Conservation (phyloP, 352 stramenopile species). For the Phytopythium kandeliae region DNA sequence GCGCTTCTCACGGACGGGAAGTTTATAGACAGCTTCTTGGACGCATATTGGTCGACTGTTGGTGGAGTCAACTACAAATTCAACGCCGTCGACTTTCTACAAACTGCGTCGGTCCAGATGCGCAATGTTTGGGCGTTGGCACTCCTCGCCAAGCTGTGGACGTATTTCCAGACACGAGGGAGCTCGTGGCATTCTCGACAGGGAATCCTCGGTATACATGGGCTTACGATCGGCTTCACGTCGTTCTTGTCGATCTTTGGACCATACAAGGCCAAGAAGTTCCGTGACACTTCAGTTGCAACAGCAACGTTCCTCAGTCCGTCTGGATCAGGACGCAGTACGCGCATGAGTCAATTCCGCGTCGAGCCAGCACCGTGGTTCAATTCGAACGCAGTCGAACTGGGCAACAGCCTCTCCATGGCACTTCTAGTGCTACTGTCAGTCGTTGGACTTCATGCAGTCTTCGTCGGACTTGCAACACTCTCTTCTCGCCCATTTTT, state of each 20-base stretch:
- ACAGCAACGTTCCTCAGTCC: not conserved
- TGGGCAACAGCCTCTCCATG: conserved; percentile 13
- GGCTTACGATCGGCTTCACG: conserved; percentile 29
- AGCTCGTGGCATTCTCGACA: conserved; percentile 5
- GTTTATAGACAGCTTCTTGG: conserved; percentile 29
- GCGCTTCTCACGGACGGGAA: conserved; percentile 36
- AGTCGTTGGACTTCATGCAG: conserved; percentile 3
- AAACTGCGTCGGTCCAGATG: conserved; percentile 34
- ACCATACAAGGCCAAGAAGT: conserved; percentile 13
- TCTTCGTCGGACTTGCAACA: not conserved
- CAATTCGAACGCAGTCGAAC: not conserved
- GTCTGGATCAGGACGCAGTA: not conserved
- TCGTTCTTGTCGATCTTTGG: conserved; percentile 32
- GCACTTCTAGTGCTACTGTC: conserved; percentile 6
- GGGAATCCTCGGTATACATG: conserved; percentile 20
- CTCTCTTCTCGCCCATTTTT: not conserved
- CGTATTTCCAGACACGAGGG: conserved; percentile 8
- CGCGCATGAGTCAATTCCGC: not conserved
- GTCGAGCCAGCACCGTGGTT: not conserved
- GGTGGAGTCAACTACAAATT: conserved; percentile 13
- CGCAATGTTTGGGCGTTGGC: conserved; percentile 37
- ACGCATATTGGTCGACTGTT: conserved; percentile 32
- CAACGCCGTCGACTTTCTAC: conserved; percentile 19
- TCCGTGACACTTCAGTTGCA: conserved; percentile 2
- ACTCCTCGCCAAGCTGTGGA: conserved; percentile 18